Percentiles rank a stretch among this genome's conserved stretches.
Conservation (phyloP, 164 flowering plant genomes). For the Sextonia rubra region DNA sequence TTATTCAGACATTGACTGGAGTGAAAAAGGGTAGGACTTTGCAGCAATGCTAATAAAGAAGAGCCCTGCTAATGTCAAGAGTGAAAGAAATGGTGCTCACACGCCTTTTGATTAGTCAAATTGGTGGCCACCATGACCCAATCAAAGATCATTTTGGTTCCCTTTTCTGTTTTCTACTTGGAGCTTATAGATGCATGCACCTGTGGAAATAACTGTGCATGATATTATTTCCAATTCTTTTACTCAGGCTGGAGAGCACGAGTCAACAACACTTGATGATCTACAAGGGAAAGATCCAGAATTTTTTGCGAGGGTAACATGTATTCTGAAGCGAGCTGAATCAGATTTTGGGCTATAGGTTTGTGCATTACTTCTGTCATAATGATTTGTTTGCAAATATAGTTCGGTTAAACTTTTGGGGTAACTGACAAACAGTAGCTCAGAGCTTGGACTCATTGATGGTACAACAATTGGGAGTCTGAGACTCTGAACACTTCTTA, state of each 20-base stretch:
- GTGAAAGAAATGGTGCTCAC: too few species aligned
- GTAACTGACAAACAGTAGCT: too few species aligned
- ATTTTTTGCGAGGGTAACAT: conserved; percentile 52
- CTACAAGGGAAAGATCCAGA: conserved; percentile 69
- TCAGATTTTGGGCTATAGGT: conserved; percentile 46
- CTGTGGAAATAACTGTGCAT: background rate
- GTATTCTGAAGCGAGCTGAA: conserved; percentile 62
- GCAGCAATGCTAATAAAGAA: too few species aligned
- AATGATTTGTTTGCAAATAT: background rate
- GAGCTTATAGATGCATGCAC: background rate
- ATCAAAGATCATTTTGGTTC: background rate
- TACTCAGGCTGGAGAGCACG: conserved; percentile 86
- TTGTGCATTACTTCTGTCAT: background rate
- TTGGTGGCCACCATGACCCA: background rate
- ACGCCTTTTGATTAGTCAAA: too few species aligned
- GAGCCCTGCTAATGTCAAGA: too few species aligned
- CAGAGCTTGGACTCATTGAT: too few species aligned
- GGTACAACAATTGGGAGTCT: too few species aligned
- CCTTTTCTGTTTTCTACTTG: too few species aligned
- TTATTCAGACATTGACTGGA: too few species aligned
- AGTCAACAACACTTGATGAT: conserved; percentile 57
- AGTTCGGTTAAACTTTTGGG: too few species aligned
- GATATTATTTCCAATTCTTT: background rate
- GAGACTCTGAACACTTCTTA: too few species aligned
- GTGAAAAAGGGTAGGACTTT: background rate